Evolutionary conservation across 352 stramenopile genomes (phyloP), one percentile per base, ranked within the genome.

Genomic region (Globisporangium irregulare): DNA sequence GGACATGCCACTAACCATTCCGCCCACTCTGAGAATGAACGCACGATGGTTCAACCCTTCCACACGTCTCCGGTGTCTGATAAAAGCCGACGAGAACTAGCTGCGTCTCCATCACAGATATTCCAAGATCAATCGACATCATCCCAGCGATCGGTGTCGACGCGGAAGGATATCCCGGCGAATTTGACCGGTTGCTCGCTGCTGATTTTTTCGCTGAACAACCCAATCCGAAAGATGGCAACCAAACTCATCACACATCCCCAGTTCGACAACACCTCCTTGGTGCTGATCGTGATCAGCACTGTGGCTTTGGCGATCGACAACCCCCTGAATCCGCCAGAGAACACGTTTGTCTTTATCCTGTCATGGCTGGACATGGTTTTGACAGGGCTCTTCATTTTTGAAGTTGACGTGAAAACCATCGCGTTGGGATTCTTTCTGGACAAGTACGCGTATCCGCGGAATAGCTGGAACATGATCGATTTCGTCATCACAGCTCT

Each of bases 401-500:
- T 93, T 1, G 94, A 98, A 69, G 82, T 89, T 20, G 68, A 81
- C 18, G 67, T 97, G 38, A 98, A 98, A 70, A 83, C 97, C 12
- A 74, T 98, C 10, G 87, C 86, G 1, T 64, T 93, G 22, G 92
- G 92, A 12, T 91, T 94, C 24, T 22, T 94, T 10, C 56, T 89
- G 5, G 78, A 87, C 50, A 64, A 84, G 29, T 72, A 84, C 29
- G 73, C 74, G 27, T 98, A 97, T 58, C 66, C 97, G 8, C 77
- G 84, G 20, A 90, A 94, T 61, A 72, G 73, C 36, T 98, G 92
- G 91, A 98, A 98, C 69, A 64, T 91, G 8, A 85, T 98, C 55
- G 93, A 98, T 61, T 97, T 97, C 61, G 68, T 91, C 18, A 94
- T 97, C 59, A 94, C 95, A 1, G 55, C 74, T 46, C 64, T 96